Evolutionary conservation across 768 basidiomycete species (phyloP), one percentile per base, ranked within the genome.

Genomic region (Lepiota venenata): DNA sequence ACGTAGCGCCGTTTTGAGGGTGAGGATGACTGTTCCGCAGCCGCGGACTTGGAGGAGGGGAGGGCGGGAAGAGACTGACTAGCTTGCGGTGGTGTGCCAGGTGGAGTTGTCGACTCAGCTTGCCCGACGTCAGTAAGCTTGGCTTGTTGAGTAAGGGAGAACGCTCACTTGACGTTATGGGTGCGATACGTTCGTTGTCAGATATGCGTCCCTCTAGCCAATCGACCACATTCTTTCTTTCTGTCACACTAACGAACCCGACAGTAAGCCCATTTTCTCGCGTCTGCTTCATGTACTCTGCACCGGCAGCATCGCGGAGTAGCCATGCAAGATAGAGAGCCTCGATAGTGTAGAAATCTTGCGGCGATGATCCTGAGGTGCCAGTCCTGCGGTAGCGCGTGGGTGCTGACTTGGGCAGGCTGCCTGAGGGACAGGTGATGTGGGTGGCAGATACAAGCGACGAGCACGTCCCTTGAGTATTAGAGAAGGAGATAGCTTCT

Each of bases 201-300:
- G 65, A 55, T 11, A 69, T 65, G 62, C 72, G 77, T 35, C 89
- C 85, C 61, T 88, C 83, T 41, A 98, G 66, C 84, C 89, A 98
- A 48, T 95, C 93, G 35, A 91, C 83, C 0, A 96, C 84, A 42
- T 77, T 77, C 72, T 90, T 92, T 57, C 94, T 75, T 70, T 97
- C 94, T 2, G 92, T 91, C 32, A 93, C 83, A 60, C 88, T 85
- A 37, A 98, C 91, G 65, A 93, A 80, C 0, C 87, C 87, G 37
- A 84, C 79, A 2, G 82, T 75, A 27, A 93, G 71, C 1, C 91
- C 88, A 40, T 78, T 78, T 63, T 89, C 88, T 51, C 91, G 76
- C 2, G 87, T 86, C 61, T 89, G 85, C 64, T 86, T 88, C 82
- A 96, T 84, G 71, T 98, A 98, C 59, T 95, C 92, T 14, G 87